Evolutionary conservation across 306 rosid genomes (phyloP).

Genomic region (barrel medic (Medicago truncatula)): DNA sequence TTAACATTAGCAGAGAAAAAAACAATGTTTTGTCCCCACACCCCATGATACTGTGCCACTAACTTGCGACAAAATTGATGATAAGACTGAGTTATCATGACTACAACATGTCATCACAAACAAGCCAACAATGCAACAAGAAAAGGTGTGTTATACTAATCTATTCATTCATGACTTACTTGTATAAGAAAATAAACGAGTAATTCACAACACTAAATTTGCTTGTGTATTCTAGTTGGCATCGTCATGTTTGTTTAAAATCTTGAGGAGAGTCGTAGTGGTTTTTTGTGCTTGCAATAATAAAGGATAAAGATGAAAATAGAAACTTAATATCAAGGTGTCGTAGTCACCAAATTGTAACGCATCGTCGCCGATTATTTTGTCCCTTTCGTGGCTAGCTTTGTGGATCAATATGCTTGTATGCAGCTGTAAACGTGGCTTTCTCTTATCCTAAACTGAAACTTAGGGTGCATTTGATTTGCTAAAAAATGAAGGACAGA

Average conservation of each 20-base stretch:
- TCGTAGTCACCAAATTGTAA: conserved; percentile 41
- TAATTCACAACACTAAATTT: neutral
- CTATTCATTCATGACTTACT: neutral
- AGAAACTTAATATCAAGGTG: neutral
- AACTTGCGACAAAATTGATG: neutral
- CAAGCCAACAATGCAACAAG: neutral
- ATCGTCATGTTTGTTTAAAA: neutral
- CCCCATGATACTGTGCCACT: neutral
- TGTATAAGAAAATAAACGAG: neutral
- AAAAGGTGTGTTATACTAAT: neutral
- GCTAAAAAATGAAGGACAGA: too few species aligned
- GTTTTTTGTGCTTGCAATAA: neutral
- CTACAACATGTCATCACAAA: neutral
- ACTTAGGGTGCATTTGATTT: too few species aligned
- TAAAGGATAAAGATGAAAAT: conserved; percentile 44
- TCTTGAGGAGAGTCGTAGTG: conserved; percentile 11
- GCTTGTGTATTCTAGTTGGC: neutral
- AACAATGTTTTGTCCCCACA: neutral
- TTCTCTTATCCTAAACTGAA: conserved; percentile 27
- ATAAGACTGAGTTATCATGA: neutral
- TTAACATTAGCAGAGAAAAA: neutral
- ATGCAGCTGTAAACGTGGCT: neutral
- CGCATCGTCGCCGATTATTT: conserved; percentile 50
- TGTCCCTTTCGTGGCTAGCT: conserved; percentile 32
- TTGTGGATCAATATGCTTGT: neutral